Conservation (phyloP, 1,284 basidiomycete genomes). For the Cystobasidiaceae sp. region DNA sequence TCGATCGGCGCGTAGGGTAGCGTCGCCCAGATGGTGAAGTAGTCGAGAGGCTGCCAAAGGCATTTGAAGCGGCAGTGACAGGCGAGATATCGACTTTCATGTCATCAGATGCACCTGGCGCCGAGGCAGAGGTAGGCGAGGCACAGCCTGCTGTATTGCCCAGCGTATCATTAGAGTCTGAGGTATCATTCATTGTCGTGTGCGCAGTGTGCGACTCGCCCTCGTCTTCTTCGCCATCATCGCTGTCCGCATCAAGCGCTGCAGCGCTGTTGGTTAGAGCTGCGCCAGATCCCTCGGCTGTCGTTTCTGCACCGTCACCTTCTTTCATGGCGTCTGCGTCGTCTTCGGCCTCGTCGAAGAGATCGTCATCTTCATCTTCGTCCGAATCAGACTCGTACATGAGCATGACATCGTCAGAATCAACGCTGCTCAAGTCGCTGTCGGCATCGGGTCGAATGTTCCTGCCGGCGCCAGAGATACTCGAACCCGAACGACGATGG, state of each 20-base stretch:
- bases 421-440: constrained; percentile 23
- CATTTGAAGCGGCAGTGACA: neutral
- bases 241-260: neutral
- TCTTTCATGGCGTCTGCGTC: neutral
- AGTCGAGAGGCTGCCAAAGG: neutral
- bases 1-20: neutral
- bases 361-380: constrained; percentile 13
- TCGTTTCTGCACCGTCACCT: neutral
- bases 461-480: no score
- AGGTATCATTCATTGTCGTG: constrained; percentile 5
- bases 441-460: constrained; percentile 31
- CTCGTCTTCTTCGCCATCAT: constrained; percentile 11
- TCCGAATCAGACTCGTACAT: constrained; percentile 23
- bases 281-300: neutral
- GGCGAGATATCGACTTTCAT: constrained; percentile 4
- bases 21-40: neutral
- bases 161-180: no score
- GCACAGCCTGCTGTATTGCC: no score
- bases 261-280: no score
- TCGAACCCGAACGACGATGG: no score
- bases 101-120: no score
- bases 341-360: no score
- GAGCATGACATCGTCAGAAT: constrained; percentile 17
- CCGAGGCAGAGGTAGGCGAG: no score
- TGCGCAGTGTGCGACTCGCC: constrained; percentile 13